These are phyloP conservation scores for Acorus gramineus DNA, from an alignment of 106 monocot species.

Conservation along the genomic window DNA sequence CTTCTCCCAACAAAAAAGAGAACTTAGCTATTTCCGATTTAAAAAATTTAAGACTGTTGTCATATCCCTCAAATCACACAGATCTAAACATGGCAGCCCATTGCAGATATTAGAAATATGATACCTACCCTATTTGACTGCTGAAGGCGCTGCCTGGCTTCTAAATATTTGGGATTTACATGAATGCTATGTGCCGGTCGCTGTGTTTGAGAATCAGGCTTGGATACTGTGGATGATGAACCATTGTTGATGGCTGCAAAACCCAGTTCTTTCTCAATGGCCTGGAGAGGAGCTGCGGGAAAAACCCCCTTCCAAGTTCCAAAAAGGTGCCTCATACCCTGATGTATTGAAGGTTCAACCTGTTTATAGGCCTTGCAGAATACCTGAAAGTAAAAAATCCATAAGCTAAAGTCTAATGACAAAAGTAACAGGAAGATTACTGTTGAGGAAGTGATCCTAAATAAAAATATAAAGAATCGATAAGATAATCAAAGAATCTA, in stretches of 20 bases:
- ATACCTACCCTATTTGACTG: slow-evolving; percentile 43
- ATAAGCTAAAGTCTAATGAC: neutral
- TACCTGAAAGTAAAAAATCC: slow-evolving; percentile 31
- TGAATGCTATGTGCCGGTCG: slow-evolving; percentile 77
- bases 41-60: no score
- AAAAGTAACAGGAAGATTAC: neutral
- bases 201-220: slow-evolving; percentile 50
- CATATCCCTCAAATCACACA: no score
- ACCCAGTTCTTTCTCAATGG: slow-evolving; percentile 83
- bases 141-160: slow-evolving; percentile 77
- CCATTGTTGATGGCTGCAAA: slow-evolving; percentile 57
- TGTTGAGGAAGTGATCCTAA: no score
- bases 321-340: slow-evolving; percentile 93
- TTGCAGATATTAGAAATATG: neutral
- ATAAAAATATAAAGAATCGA: neutral
- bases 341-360: slow-evolving; percentile 83
- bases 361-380: slow-evolving; percentile 95
- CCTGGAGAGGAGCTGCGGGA: slow-evolving; percentile 53
- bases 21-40: no score
- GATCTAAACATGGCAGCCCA: no score
- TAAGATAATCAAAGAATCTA: slow-evolving; percentile 5
- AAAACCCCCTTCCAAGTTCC: slow-evolving; percentile 98
- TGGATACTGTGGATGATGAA: slow-evolving; percentile 48
- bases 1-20: no score
- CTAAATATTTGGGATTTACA: slow-evolving; percentile 96